phyloP scores from a whole-genome alignment of 2,329 filamentous ascomycete species.

The Venturia aucupariae region DNA sequence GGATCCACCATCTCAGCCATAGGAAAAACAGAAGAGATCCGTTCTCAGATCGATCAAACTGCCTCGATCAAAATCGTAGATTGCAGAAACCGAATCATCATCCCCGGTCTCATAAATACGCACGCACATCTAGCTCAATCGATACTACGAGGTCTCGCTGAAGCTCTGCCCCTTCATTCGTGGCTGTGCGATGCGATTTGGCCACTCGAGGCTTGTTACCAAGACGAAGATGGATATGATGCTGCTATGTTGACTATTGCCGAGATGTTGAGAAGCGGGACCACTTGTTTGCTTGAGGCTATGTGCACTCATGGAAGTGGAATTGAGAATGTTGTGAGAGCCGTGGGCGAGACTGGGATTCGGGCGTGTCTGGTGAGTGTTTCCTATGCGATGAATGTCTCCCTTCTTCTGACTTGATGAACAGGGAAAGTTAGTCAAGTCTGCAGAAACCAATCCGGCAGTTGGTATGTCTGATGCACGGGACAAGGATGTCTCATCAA shows the following conservation, averaged over 20 bases:
- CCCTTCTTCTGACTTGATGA: neutral
- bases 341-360: constrained; percentile 11
- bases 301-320: constrained; percentile 26
- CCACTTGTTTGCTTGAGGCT: constrained; percentile 40
- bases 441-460: constrained; percentile 3
- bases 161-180: constrained; percentile 41
- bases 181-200: constrained; percentile 46
- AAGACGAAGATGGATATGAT: constrained; percentile 39
- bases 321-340: constrained; percentile 8
- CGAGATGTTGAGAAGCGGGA: constrained; percentile 31
- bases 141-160: constrained; percentile 38
- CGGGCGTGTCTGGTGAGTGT: constrained; percentile 11
- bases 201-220: constrained; percentile 39
- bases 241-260: constrained; percentile 32
- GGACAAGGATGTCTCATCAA: constrained; percentile 11
- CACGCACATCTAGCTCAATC: constrained; percentile 44
- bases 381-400: neutral
- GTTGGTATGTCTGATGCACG: constrained; percentile 6
- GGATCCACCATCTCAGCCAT: constrained; percentile 34
- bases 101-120: constrained; percentile 42
- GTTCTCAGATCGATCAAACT: neutral
- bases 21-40: constrained; percentile 27
- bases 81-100: constrained; percentile 36
- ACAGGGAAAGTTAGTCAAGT: constrained; percentile 12
- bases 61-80: constrained; percentile 20